Evolutionary conservation across 371 early-diverging fungal species (phyloP), one percentile per base, ranked within the genome.

Genomic region (Coemansia sp.): DNA sequence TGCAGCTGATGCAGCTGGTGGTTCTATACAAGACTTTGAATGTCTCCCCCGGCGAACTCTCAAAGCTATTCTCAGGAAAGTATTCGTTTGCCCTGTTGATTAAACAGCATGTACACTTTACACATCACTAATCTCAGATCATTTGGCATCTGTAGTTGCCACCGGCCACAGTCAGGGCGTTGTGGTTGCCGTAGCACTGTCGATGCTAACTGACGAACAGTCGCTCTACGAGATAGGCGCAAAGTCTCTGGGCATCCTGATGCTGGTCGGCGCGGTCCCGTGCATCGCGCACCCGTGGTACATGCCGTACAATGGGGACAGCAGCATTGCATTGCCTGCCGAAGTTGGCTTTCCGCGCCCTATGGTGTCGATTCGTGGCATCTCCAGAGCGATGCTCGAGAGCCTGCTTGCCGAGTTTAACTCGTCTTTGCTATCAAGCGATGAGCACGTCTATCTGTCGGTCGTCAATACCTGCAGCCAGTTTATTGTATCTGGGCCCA

Each of bases 161-260:
- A 80, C 84, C 90, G 96, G 94, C 4, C 54, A 53, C 54, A 53
- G 54, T 20, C 54, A 53, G 38, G 54, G 36, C 8, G 13, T 53
- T n/a, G 87, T 92, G 57, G 84, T 90, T 13, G 92, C 96, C n/a
- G 88, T 88, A 14, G 93, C 88, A 31, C 85, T 96, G 62, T 83
- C 95, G 14, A 75, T 88, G 9, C 88, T 95, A 30, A 77, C 86
- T 20, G 89, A 92, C 31, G 90, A 91, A 55, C 86, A 89, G 62
- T 88, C 89, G 10, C 93, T 94, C 68, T 59, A 86, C 35, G 68
- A 64, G 52, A 90, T 92, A 70, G 81, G 92, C 38, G 83, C 87
- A 71, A 93, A 91, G 74, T 90, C 91, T 0, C 83, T 96, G 30
- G 88, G 88, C 36, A 62, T 71, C 16, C 54, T 47, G 31, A 49